Evolutionary conservation across 306 rosid species (phyloP), one percentile per base, ranked within the genome.

Genomic region (Cicer chorassanicum): DNA sequence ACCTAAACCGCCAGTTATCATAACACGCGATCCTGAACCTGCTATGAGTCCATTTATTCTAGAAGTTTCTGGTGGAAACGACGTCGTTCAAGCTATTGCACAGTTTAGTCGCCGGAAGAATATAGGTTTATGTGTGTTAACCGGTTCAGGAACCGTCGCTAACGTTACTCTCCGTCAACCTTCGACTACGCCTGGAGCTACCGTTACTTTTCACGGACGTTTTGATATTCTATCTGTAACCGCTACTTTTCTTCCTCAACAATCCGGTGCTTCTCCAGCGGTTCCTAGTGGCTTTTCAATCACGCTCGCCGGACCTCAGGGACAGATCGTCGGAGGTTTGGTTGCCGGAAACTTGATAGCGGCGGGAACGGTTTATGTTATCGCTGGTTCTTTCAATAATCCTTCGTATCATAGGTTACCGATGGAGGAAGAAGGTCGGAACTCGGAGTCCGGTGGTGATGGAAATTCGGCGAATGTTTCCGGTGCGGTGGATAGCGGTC

Each of bases 131-230:
- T 92, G 89, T 49, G 76, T 95, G 6, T 77, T 95, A 10, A 84
- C 90, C 0, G 99, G 92, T 19, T 86, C 97, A 0, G 99, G 99
- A 4, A 53, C 89, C 6, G 97, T 95, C 4, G 87, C 93, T 1
- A 90, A 92, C 63, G 96, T 95, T 69, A 82, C 93, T 9, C 89
- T 95, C 21, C 93, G 95, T 6, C 99, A 95, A 13, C 98, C 99
- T 0, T 86, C 96, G 0, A 73, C 96, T 0, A 87, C 96, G 0
- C 90, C 93, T 0, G 96, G 87, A 0, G 93, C 93, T 1, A 89
- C 89, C 8, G 91, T 95, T 16, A 95, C 96, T 42, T 95, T 88
- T 77, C 99, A 89, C 82, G 99, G 99, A 71, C 96, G 92, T 8
- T 95, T 92, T 50, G 96, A 95, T 24, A 89, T 95, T 44, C 85